A percentile compares a stretch with the other conserved stretches of the same genome.
phyloP scores from a whole-genome alignment of 2,329 filamentous ascomycete genomes.

The Epicoccum nigrum region DNA sequence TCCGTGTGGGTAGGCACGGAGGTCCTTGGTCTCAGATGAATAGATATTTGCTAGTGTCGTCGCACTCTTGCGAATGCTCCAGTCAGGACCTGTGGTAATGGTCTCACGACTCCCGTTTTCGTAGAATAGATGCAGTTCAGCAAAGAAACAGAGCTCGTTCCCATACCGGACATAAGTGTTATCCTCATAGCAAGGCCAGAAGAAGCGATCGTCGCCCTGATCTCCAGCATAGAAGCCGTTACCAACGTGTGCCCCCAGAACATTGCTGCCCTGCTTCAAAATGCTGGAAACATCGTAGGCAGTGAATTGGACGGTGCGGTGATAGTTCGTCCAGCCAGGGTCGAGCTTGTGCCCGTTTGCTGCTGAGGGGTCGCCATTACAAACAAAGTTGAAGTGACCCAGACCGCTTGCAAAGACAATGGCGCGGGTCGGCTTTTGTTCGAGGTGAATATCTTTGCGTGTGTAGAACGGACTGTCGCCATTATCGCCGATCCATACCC shows the following conservation, averaged over 20 bases:
- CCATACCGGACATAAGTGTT: slow-evolving; percentile 46
- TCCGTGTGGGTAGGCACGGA: slow-evolving; percentile 42
- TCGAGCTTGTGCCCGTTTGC: slow-evolving; percentile 35
- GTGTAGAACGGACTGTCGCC: slow-evolving; percentile 51
- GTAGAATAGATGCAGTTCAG: slow-evolving; percentile 49
- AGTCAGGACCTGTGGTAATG: slow-evolving; percentile 48
- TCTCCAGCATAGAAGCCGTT: slow-evolving; percentile 57
- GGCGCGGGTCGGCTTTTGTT: slow-evolving; percentile 40
- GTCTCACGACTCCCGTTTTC: slow-evolving; percentile 46
- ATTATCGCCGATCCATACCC: slow-evolving; percentile 50
- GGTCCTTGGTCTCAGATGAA: slow-evolving; percentile 50
- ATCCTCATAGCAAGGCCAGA: slow-evolving; percentile 53
- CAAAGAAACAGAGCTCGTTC: slow-evolving; percentile 52
- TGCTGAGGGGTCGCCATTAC: slow-evolving; percentile 45
- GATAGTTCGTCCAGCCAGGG: slow-evolving; percentile 52
- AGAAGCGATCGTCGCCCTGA: slow-evolving; percentile 50
- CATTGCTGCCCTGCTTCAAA: slow-evolving; percentile 42
- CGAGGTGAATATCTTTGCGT: slow-evolving; percentile 42
- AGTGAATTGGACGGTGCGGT: slow-evolving; percentile 52
- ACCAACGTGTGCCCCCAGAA: slow-evolving; percentile 46
- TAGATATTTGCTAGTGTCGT: slow-evolving; percentile 52
- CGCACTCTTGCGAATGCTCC: slow-evolving; percentile 49
- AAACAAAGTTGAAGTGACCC: slow-evolving; percentile 50
- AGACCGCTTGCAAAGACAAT: slow-evolving; percentile 49
- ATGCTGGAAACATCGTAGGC: slow-evolving; percentile 51